Evolutionary conservation across 306 rosid genomes (phyloP).

Genomic region (Lathyrus sativus): DNA sequence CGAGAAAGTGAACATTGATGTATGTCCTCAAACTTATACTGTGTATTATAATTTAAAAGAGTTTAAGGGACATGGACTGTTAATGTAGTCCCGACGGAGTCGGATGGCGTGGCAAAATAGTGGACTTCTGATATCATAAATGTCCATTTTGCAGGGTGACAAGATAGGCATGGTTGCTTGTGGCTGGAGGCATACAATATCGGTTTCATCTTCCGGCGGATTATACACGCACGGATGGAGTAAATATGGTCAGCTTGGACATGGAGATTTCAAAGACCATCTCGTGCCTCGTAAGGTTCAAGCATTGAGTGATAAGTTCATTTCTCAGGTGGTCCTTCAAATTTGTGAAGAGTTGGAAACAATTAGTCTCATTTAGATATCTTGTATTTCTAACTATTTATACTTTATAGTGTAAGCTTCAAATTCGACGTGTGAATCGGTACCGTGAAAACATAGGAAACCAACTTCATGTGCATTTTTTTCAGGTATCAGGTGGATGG

Average conservation of each 20-base stretch:
- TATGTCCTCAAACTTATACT: conserved; percentile 47
- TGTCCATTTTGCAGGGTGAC: conserved; percentile 55
- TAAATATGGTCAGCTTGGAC: conserved; percentile 95
- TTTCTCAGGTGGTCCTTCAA: conserved; percentile 62
- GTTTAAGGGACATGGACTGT: background rate
- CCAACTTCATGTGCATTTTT: conserved; percentile 36
- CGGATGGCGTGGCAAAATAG: background rate
- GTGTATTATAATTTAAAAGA: conserved; percentile 8
- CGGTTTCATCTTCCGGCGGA: conserved; percentile 68
- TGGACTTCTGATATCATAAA: conserved; percentile 13
- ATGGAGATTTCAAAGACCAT: conserved; percentile 83
- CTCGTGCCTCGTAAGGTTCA: conserved; percentile 82
- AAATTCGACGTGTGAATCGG: background rate
- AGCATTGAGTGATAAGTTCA: conserved; percentile 54
- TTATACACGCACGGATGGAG: conserved; percentile 91
- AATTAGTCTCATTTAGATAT: background rate
- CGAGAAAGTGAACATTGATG: conserved; percentile 69
- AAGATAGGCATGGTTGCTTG: conserved; percentile 88
- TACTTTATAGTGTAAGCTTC: background rate
- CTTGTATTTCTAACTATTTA: conserved; percentile 2
- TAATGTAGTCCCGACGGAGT: background rate
- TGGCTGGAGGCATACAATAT: conserved; percentile 97
- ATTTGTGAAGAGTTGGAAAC: conserved; percentile 27
- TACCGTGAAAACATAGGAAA: background rate
- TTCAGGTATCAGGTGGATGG: conserved; percentile 95